A percentile compares a stretch with the other conserved stretches of the same genome.
Evolutionary conservation across 192 early-diverging fungal species (phyloP).

Genomic region (Radiomyces spectabilis): DNA sequence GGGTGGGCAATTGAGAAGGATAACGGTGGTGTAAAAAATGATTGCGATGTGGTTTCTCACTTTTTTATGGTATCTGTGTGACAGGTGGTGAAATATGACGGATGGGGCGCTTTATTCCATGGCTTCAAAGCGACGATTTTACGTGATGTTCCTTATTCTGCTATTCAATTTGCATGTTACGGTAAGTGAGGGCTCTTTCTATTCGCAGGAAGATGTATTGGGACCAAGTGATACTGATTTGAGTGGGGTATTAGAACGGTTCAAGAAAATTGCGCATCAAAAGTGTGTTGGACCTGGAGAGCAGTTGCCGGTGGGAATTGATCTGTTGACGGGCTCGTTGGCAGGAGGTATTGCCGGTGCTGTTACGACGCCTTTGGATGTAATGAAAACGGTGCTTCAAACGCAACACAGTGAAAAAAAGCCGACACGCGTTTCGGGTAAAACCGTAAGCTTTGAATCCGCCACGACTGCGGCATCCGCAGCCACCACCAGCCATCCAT

Average conservation of each 20-base stretch:
- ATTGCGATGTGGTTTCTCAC: neutral
- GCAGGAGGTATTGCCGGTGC: conserved; percentile 53
- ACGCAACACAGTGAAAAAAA: conserved; percentile 37
- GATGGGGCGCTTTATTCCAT: conserved; percentile 48
- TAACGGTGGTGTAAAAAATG: neutral
- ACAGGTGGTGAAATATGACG: conserved; percentile 55
- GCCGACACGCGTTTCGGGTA: too few species aligned
- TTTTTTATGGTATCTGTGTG: neutral
- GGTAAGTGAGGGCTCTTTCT: conserved; percentile 28
- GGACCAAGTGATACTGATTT: too few species aligned
- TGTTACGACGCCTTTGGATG: conserved; percentile 50
- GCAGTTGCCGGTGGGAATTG: conserved; percentile 36
- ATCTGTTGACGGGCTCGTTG: conserved; percentile 39
- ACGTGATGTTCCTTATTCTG: conserved; percentile 51
- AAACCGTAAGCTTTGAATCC: neutral
- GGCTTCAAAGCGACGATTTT: conserved; percentile 49
- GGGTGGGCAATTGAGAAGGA: neutral
- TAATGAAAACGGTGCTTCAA: conserved; percentile 51
- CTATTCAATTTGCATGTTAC: conserved; percentile 53
- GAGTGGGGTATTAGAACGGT: too few species aligned
- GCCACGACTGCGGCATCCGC: neutral
- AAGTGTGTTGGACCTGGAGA: conserved; percentile 27
- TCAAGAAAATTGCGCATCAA: conserved; percentile 40
- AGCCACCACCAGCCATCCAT: neutral
- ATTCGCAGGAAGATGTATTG: too few species aligned